Evolutionary conservation across 2,329 filamentous ascomycete genomes (phyloP), one percentile per base, ranked within the genome.

Genomic region (Colletotrichum gigasporum): DNA sequence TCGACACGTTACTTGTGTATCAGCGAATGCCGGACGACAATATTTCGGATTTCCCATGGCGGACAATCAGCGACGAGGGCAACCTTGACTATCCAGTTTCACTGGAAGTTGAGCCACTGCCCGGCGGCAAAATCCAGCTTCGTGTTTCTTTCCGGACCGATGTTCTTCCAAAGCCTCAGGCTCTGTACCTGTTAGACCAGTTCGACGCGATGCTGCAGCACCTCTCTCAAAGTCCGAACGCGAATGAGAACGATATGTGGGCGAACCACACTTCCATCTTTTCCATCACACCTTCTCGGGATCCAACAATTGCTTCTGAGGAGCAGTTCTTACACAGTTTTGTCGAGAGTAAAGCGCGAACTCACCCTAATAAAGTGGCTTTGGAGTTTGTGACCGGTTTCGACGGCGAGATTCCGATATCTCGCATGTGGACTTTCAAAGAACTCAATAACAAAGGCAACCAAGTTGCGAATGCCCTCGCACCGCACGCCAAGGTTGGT

Each of bases 1-100:
- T 97, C 69, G 94, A 97, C 71, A 95, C 93, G 0, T 82, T 97
- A 1, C 87, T 97, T 63, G 91, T 93, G 0, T 95, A 94, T 71
- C 94, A 97, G 71, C 44, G 63, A 9, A 92, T 91, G 68, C 71
- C 81, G 62, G 68, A 77, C 53, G 16, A 68, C 34, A 57, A 63
- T 34, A 48, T 65, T 14, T 59, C 74, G 1, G 42, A 53, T 2
- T 34, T 72, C 3, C 78, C 82, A 0, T 96, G 92, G 90, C 79
- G 80, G 6, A 67, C 91, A 0, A 67, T 87, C 1, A 80, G 87
- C 14, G 93, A 97, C 63, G 80, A 86, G 52, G 90, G 91, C 5
- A 86, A 83, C 1, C 87, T 92, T 2, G 92, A 96, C 69, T 97
- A 95, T 74, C 82, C 90, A 0, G 78, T 96, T 1, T 97, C 95